Conservation (phyloP, 768 basidiomycete genomes). For the Lactarius vividus region DNA sequence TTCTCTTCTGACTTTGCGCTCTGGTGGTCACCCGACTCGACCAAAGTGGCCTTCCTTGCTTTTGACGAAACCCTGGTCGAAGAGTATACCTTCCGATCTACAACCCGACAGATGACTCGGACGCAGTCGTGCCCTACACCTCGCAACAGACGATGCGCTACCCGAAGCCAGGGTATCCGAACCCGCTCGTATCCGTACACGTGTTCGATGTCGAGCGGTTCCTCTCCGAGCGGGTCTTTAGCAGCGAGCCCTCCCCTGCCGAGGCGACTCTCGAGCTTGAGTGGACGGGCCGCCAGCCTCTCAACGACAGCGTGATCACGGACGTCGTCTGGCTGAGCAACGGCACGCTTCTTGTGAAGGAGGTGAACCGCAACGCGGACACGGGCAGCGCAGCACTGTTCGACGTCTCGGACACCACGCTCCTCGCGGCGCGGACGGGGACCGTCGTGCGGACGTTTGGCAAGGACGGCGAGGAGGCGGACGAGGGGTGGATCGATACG, state of each 20-base stretch:
- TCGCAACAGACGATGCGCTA: slow-evolving; percentile 62
- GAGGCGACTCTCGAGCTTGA: slow-evolving; percentile 54
- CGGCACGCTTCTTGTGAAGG: slow-evolving; percentile 73
- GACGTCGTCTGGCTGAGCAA: slow-evolving; percentile 90
- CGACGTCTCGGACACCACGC: slow-evolving; percentile 41
- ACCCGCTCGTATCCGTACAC: slow-evolving; percentile 80
- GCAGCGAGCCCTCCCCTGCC: slow-evolving; percentile 33
- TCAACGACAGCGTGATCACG: slow-evolving; percentile 65
- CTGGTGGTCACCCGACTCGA: slow-evolving; percentile 88
- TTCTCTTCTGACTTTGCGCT: slow-evolving; percentile 68
- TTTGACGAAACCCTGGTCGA: slow-evolving; percentile 89
- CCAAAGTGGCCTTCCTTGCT: slow-evolving; percentile 76
- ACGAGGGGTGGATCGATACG: slow-evolving; percentile 92
- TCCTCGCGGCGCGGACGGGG: slow-evolving; percentile 37
- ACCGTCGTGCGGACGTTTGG: slow-evolving; percentile 75
- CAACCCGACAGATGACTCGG: slow-evolving; percentile 73
- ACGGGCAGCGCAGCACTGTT: slow-evolving; percentile 80
- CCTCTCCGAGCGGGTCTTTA: slow-evolving; percentile 28
- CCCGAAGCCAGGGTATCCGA: slow-evolving; percentile 87
- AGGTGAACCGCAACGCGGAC: slow-evolving; percentile 81
- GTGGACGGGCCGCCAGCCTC: slow-evolving; percentile 61
- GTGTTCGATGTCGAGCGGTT: slow-evolving; percentile 75
- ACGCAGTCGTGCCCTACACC: slow-evolving; percentile 77
- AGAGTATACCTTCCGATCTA: slow-evolving; percentile 86
- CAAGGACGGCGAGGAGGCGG: slow-evolving; percentile 79